Base-by-base conservation (phyloP, 192 early-diverging fungal genomes). In the Umbelopsis ramanniana region DNA sequence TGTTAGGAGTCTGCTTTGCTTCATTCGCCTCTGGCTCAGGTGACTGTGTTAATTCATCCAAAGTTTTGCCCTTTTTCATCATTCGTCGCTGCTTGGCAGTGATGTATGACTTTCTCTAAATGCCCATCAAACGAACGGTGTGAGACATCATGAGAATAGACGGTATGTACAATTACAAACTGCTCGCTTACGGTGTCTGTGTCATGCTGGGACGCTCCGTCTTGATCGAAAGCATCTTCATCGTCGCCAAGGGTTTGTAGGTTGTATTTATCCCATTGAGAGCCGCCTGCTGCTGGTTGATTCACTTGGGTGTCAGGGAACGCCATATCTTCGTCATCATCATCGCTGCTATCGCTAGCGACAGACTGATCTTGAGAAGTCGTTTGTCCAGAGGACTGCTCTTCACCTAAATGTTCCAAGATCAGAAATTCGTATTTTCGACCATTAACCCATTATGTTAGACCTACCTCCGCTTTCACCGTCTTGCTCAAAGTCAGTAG, bases 1-100 rank as follows among this genome's bases (percentile, higher is more conserved):
- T 63, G 57, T 24, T 40, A 6, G 29, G n/a, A 40, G 19, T 29
- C 24, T 2, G 57, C n/a, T 63, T 63, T 37, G 57, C 11, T 5
- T 17, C n/a, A 38, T 11, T 22, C 26, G 10, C 11, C 8, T 63
- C 57, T 29, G 26, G 10, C 12, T 26, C 11, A 60, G 22, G 22
- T 12, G 54, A 68, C 77, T 60, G 9, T 3, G 11, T 67, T 52
- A 26, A 70, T 48, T 74, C 67, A n/a, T 74, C 72, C 40, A 76
- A 70, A 9, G 63, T 23, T 29, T 74, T 79, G 29, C 83, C 80
- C 75, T 94, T 97, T 73, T 92, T 92, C 82, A 91, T 73, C 37
- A 92, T 81, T 24, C 94, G 89, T 7, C 95, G 88, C 84, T 96
- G 91, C 82, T 94, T 97, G 15, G 94, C 95, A 6, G 93, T 87